Evolutionary conservation across 2,329 filamentous ascomycete genomes (phyloP), one percentile per base, ranked within the genome.

Genomic region (Paraconiothyrium sp.): DNA sequence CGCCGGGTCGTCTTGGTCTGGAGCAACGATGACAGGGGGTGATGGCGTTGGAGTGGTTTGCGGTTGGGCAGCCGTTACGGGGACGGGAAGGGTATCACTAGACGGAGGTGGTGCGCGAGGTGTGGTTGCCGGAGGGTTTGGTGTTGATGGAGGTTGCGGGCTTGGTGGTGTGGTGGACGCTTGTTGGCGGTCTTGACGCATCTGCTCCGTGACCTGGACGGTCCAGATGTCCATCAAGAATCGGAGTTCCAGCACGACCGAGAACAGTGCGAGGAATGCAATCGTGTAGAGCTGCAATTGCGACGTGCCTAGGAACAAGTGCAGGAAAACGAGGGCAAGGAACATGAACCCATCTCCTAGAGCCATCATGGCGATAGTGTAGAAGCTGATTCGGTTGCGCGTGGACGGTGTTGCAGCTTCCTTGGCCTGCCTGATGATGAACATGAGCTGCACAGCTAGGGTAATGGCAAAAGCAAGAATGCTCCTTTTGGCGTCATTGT

Each of bases 221-320:
- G 84, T 83, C 88, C 87, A 90, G n/a, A 90, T 87, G 57, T 89
- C 87, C 80, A 89, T 86, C 70, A 90, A 79, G 66, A 90, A 90
- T 56, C 86, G 85, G 79, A 90, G 88, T 35, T 87, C 87, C 59
- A 89, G 86, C 60, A 85, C 84, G 27, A 89, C 85, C 16, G 85
- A 86, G 52, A 89, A 82, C 64, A 89, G 85, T 0, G 86, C 83
- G 20, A 90, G 73, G 70, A 89, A 90, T 2, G 84, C 84, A 30
- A 84, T 82, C 2, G 83, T 82, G 16, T 87, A 82, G 57, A 89
- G 74, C 16, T 85, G 79, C 35, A 89, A 74, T 64, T 87, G 88
- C 0, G 86, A 82, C 1, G 84, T 81, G 14, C 84, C 82, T 1
- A 85, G 78, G 63, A 87, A 85, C 5, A 79, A 66, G 61, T 77